Conservation (phyloP, 2,329 filamentous ascomycete species). For the Cercospora brassicicola region DNA sequence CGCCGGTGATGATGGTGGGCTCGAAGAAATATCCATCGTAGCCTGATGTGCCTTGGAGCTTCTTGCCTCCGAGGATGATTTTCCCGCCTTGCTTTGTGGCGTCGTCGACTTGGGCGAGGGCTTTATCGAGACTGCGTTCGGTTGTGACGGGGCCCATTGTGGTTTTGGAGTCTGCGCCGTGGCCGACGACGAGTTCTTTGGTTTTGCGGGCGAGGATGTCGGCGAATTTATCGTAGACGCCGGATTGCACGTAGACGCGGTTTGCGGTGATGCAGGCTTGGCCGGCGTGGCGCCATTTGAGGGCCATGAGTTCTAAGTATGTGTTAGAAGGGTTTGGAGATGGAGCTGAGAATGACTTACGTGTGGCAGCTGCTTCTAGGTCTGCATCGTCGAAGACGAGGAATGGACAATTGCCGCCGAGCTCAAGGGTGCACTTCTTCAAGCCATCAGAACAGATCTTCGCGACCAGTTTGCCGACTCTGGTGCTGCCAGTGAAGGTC, state of each 20-base stretch:
- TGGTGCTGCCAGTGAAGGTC: conserved; percentile 61
- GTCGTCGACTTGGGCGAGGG: conserved; percentile 58
- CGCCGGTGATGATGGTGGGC: conserved; percentile 63
- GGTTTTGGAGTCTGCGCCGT: conserved; percentile 58
- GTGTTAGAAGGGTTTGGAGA: conserved; percentile 4
- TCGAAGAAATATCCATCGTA: conserved; percentile 67
- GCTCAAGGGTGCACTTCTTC: conserved; percentile 65
- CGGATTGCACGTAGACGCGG: conserved; percentile 63
- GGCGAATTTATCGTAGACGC: conserved; percentile 63
- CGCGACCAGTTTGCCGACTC: conserved; percentile 63
- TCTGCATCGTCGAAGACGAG: conserved; percentile 65
- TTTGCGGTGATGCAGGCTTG: conserved; percentile 67
- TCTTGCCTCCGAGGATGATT: conserved; percentile 62
- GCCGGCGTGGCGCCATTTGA: conserved; percentile 62
- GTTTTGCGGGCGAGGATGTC: conserved; percentile 56
- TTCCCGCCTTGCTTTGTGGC: conserved; percentile 63
- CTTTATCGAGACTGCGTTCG: conserved; percentile 57
- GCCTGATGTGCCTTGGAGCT: conserved; percentile 42
- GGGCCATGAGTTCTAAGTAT: conserved; percentile 43
- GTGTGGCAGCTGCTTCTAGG: conserved; percentile 56
- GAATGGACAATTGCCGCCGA: conserved; percentile 66
- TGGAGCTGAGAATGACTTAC: conserved; percentile 35
- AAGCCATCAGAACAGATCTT: conserved; percentile 60
- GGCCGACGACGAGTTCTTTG: conserved; percentile 59
- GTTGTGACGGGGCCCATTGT: conserved; percentile 64